Conservation (phyloP, 805 yeast genomes). For the Yamadazyma akitaensis region DNA sequence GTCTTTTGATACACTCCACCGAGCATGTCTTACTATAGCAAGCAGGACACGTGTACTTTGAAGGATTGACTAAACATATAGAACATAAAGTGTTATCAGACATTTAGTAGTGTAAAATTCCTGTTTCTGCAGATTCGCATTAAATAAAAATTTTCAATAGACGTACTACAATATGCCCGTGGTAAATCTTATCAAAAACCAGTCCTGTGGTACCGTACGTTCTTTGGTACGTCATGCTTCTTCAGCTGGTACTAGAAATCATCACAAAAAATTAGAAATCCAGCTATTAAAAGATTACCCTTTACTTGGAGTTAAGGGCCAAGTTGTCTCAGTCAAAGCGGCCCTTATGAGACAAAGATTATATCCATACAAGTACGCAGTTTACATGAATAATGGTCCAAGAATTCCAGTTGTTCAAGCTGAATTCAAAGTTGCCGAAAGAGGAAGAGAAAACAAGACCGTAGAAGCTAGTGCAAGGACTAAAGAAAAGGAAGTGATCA, state of each 20-base stretch:
- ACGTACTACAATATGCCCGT: background rate
- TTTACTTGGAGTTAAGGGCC: conserved; percentile 64
- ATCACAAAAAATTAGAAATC: conserved; percentile 36
- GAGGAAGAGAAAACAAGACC: conserved; percentile 16
- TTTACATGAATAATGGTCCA: conserved; percentile 50
- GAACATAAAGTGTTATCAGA: conserved; percentile 19
- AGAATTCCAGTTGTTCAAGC: conserved; percentile 39
- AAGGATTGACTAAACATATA: conserved; percentile 32
- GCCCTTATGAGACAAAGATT: conserved; percentile 79
- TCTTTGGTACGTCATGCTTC: conserved; percentile 1
- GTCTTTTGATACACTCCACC: conserved; percentile 64
- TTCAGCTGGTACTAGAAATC: background rate
- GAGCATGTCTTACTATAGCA: conserved; percentile 70
- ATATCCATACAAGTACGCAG: conserved; percentile 70
- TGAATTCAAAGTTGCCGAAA: background rate
- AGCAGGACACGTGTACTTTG: conserved; percentile 79
- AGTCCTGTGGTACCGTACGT: background rate
- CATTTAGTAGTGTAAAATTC: background rate
- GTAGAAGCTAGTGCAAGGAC: background rate
- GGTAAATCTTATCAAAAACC: background rate
- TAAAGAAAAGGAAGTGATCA: conserved; percentile 9
- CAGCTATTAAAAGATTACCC: conserved; percentile 72
- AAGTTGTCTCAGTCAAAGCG: conserved; percentile 71
- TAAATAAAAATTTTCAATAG: conserved; percentile 1
- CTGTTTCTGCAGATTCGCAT: background rate